Evolutionary conservation across 1,284 basidiomycete species (phyloP), one percentile per base, ranked within the genome.

Genomic region (Rhodotorula sp.): DNA sequence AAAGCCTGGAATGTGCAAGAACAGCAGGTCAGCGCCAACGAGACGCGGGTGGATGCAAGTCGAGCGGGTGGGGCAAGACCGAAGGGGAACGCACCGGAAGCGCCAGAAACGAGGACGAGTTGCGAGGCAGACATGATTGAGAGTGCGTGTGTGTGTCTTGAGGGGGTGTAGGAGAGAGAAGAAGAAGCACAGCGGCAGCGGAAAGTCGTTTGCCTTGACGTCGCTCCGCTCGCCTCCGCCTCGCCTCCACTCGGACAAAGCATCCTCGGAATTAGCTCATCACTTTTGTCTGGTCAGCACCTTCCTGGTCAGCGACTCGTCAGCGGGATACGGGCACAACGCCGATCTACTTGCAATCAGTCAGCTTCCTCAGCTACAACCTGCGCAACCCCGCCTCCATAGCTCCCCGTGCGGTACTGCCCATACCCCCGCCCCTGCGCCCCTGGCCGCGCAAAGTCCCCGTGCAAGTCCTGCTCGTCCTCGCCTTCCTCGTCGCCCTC

Each of bases 71-170:
- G 41, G 10, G 42, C 9, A 34, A 34, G 45, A 14, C 9, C n/a
- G n/a, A 61, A 7, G 16, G n/a, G 3, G 23, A 13, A 34, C 50
- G 23, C 13, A 54, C 61, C 61, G 25, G 62, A 62, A 10, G 64
- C 27, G 45, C 71, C 71, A n/a, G 65, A 66, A 55, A 73, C 68
- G 52, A 70, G 68, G n/a, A 70, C 68, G 55, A 70, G 64, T 21
- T 70, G 27, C 34, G 34, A 34, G 19, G 58, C 16, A 1, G 58
- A 48, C 65, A 61, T 66, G 44, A 9, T 49, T 27, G n/a, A 9
- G 34, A 34, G 34, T 27, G 61, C 55, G 45, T 54, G 42, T 5
- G 14, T 21, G 17, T 45, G 61, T 53, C 50, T 42, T 4, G 58
- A 27, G n/a, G 21, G 46, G 27, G 27, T 41, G 60, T 14, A 19